Conservation (phyloP, 2,329 filamentous ascomycete genomes). For the Trichoderma atroviride region DNA sequence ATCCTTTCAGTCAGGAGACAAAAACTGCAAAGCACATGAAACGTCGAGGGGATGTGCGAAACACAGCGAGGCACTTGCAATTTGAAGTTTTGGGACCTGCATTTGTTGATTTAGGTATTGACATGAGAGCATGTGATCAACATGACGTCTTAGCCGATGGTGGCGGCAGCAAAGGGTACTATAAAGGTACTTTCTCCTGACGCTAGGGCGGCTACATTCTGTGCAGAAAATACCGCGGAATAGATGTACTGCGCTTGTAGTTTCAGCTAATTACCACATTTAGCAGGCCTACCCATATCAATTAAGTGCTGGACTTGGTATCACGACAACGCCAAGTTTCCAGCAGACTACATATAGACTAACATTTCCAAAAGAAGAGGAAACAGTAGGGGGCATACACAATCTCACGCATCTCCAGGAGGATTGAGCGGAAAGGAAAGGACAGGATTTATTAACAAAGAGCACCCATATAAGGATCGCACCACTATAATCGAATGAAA, state of each 20-base stretch:
- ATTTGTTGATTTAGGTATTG: background rate
- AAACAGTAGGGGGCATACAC: background rate
- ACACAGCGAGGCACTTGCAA: background rate
- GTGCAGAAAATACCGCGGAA: background rate
- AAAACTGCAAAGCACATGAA: background rate
- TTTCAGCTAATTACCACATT: conserved; percentile 1
- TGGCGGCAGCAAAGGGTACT: background rate
- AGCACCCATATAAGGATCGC: conserved; percentile 10
- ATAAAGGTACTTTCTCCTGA: background rate
- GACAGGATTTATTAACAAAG: conserved; percentile 14
- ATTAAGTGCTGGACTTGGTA: background rate
- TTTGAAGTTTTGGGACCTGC: background rate
- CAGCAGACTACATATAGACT: background rate
- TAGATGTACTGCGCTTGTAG: background rate
- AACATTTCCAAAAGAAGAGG: background rate
- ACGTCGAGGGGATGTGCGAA: background rate
- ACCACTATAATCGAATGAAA: conserved; percentile 11
- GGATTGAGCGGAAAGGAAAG: background rate
- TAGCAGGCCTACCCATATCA: background rate
- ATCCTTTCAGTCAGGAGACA: background rate
- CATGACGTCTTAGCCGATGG: conserved; percentile 24
- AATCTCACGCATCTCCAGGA: background rate
- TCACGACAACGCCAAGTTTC: background rate
- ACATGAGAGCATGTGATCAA: conserved; percentile 26
- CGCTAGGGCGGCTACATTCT: background rate